phyloP scores from a whole-genome alignment of 371 early-diverging fungal genomes.

The Parasitella parasitica region DNA sequence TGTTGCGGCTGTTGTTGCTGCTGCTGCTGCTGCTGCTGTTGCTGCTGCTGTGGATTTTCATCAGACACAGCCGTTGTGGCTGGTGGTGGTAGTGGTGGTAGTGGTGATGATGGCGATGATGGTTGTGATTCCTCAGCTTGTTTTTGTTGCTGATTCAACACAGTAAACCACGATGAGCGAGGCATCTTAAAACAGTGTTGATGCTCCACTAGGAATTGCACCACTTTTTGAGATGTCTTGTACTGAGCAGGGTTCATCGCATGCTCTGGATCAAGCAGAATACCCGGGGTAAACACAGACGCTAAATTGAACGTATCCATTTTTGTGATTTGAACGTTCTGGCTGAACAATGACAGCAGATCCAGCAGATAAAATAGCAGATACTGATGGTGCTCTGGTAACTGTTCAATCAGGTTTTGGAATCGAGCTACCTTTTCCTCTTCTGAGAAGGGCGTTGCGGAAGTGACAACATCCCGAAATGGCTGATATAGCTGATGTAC shows the following conservation, averaged over 20 bases:
- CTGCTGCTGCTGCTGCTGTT: background rate
- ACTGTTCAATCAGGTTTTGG: constrained; percentile 50
- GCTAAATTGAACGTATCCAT: constrained; percentile 53
- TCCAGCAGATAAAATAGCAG: constrained; percentile 64
- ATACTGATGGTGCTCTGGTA: constrained; percentile 61
- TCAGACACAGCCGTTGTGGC: background rate
- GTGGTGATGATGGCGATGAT: background rate
- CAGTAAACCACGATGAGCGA: constrained; percentile 17
- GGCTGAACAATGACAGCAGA: constrained; percentile 53
- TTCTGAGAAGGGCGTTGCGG: background rate
- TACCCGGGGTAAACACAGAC: constrained; percentile 62
- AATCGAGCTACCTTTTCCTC: constrained; percentile 44
- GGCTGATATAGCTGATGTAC: constrained; percentile 52
- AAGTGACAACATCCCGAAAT: constrained; percentile 63
- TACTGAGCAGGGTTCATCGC: constrained; percentile 53
- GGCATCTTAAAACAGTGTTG: constrained; percentile 45
- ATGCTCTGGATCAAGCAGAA: constrained; percentile 55
- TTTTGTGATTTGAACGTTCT: constrained; percentile 36
- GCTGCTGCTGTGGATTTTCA: background rate
- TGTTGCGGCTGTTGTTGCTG: background rate
- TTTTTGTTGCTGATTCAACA: constrained; percentile 1
- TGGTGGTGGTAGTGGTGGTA: background rate
- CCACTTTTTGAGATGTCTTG: constrained; percentile 48
- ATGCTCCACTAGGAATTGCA: constrained; percentile 52
- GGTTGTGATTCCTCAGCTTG: background rate